Evolutionary conservation across 192 early-diverging fungal species (phyloP), one percentile per base, ranked within the genome.

Genomic region (Backusella sp.): DNA sequence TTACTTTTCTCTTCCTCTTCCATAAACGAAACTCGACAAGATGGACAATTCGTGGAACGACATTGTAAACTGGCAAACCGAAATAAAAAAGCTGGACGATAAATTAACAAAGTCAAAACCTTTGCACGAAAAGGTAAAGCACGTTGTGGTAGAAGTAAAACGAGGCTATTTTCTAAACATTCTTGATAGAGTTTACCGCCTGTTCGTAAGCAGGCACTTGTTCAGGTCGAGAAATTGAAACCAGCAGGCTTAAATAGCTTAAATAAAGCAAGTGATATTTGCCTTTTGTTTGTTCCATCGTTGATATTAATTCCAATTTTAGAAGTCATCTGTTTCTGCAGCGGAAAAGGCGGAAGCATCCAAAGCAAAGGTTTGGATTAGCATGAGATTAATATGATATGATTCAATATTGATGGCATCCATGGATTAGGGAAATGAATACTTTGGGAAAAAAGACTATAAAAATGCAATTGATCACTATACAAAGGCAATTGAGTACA

Each of bases 401-500:
- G 6, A 15, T 14, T 14, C 44, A 68, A 4, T 1, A 21, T 19
- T 52, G 19, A 42, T 26, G 35, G 3, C 39, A 77, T 70, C 19
- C 37, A 15, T 44, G 42, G 14, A 44, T 44, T 73, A 86, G 78
- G 94, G 92, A 46, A 94, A 94, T 79, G 82, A 76, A 5, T 84
- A 79, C 35, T 91, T 90, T 72, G 84, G 84, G 70, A 88, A 87
- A 72, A 83, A 83, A 9, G 77, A 87, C n/a, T 92, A 86, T 72
- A 42, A 75, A 1, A 70, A 82, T 15, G 94, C 95, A 7, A 74
- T 91, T 42, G 77, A 77, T 17, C 83, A 87, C 62, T 96, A 95
- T 84, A 83, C 88, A 6, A 83, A 84, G 39, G 88, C 88, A 62
- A 90, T 96, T 65, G 76, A 84, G 17, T 72, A 88, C 9, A 90